phyloP scores from a whole-genome alignment of 352 stramenopile genomes.

The Phytophthora nicotianae region DNA sequence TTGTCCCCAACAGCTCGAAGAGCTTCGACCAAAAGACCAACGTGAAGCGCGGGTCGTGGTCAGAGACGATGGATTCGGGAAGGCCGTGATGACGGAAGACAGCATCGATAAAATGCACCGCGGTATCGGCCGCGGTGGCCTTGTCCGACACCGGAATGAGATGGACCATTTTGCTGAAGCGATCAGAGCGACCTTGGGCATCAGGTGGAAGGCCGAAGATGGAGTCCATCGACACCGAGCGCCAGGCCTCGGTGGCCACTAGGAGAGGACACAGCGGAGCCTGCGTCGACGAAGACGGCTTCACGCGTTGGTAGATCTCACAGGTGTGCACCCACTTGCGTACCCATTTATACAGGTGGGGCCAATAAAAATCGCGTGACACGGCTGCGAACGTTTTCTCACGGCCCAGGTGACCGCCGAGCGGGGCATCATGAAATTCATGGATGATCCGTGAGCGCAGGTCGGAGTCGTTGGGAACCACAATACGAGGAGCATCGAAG shows the following conservation, averaged over 20 bases:
- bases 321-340: not conserved
- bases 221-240: slow-evolving; percentile 1
- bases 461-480: not conserved
- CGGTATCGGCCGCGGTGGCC: not conserved
- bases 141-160: not conserved
- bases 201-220: not conserved
- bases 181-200: not conserved
- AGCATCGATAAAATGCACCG: not conserved
- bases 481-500: not conserved
- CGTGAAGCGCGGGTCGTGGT: not conserved
- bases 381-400: not conserved
- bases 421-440: not conserved
- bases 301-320: not conserved
- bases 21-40: not conserved
- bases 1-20: not conserved
- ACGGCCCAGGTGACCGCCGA: not conserved
- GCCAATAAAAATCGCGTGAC: not conserved
- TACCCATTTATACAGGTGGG: slow-evolving; percentile 1
- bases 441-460: not conserved
- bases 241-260: not conserved
- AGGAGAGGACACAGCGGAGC: not conserved
- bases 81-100: not conserved
- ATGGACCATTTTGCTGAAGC: slow-evolving; percentile 3
- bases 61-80: not conserved
- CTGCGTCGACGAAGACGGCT: not conserved